Evolutionary conservation across 768 basidiomycete genomes (phyloP), one percentile per base, ranked within the genome.

Genomic region (Phanerodontia chrysosporium): DNA sequence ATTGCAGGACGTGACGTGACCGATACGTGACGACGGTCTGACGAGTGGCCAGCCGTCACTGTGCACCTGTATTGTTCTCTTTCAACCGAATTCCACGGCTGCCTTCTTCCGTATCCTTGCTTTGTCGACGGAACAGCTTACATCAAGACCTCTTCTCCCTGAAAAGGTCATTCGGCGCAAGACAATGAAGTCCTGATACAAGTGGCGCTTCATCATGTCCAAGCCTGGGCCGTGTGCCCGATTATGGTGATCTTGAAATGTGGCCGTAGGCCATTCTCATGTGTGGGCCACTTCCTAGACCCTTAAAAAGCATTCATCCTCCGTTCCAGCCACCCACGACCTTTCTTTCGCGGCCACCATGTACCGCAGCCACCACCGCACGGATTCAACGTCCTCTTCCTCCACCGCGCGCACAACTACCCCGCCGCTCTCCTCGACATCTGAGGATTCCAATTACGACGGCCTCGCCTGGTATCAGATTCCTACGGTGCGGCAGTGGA

Each of bases 401-500:
- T 42, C 52, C 8, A 42, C 52, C 3, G n/a, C 21, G 30, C 52
- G 22, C 36, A 3, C 35, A 21, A n/a, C 35, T 12, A 42, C 52
- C 9, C 52, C 6, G 16, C 35, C 52, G 6, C 35, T 35, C 1
- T 18, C 52, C 21, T 21, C 52, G n/a, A 8, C 52, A n/a, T 39
- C 35, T 14, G 52, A 53, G 6, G 52, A 53, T 13, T n/a, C 52
- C 10, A 12, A 53, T 13, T 36, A 22, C 51, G 52, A 36, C n/a
- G 22, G 52, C 24, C 35, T 53, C 39, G 35, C 52, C 36, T 53
- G 52, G 52, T 53, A 53, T 25, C 52, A 53, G 36, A 53, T 53
- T 9, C 35, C 35, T 35, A 22, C 52, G 4, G 52, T 53, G 35
- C 32, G 36, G 7, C 52, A 14, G 14, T 53, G 52, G 52, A 53